Evolutionary conservation across 164 flowering plant species (phyloP), one percentile per base, ranked within the genome.

Genomic region (Piper longum): DNA sequence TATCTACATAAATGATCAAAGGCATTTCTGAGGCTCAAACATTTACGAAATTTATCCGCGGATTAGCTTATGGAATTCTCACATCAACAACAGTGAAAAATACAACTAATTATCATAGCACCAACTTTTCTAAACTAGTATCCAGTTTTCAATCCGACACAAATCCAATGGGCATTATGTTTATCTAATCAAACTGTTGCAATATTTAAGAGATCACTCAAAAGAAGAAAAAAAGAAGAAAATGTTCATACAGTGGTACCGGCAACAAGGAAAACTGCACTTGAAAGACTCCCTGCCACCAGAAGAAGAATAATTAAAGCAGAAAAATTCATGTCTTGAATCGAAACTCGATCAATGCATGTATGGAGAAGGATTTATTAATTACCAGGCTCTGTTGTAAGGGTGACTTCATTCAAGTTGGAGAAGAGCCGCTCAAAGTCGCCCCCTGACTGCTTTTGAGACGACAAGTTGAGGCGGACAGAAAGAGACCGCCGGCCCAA

Each of bases 381-480:
- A 17, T 14, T 1, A 89, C 96, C 96, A 55, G 91, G 85, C 69
- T 91, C 93, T 68, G 88, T 75, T 74, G 80, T 88, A 62, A 91
- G 45, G 3, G 93, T 83, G 67, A 77, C 85, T 72, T 79, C 93
- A 69, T 91, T 91, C 11, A 91, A 79, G 67, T 91, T 91, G 0
- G 97, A 91, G 67, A 91, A 88, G 61, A 88, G 81, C 78, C 95
- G 81, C 77, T 86, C 88, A 36, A 82, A 72, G 17, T 74, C 64
- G 45, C 68, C 66, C 4, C 44, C 39, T 17, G 62, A 39, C 59
- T 65, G 57, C 48, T 16, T 58, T 62, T 45, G 62, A 14, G 52
- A 43, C 36, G 62, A 45, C 16, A 36, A 59, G 68, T 65, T 65
- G 16, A 72, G 45, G 43, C 68, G 54, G 57, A 39, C 65, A 4